Evolutionary conservation across 2,329 filamentous ascomycete genomes (phyloP), one percentile per base, ranked within the genome.

Genomic region (Lachnellula subtilissima): DNA sequence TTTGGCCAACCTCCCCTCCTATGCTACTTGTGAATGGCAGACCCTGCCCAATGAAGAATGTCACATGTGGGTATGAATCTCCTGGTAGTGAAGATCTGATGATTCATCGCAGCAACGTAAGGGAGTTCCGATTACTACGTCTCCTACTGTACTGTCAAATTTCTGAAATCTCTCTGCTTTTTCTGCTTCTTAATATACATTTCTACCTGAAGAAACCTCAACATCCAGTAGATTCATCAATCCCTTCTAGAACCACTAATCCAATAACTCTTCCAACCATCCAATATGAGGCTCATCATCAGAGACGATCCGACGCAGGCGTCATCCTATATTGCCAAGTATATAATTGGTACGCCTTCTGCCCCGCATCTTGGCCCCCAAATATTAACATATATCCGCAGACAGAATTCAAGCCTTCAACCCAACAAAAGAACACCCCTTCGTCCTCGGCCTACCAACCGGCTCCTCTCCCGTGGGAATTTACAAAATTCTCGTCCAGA

Each of bases 391-490:
- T 40, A 32, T 54, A 39, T 37, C n/a, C 25, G 23, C 61, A 86
- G 86, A 88, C 65, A 86, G 89, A 64, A 93, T 94, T 77, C 88
- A 87, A 66, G 75, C 83, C 58, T 94, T 91, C 73, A 80, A 81
- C 49, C 89, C 90, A 39, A 88, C 87, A 5, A 75, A 85, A 48
- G 75, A 83, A 61, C 84, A 84, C 63, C 89, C 89, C 1, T 94
- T 95, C 68, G 87, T 94, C 5, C 83, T 95, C 48, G 90, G 90
- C 56, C 78, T 95, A 48, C 90, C 90, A 9, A 95, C 90, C 1
- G 90, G 90, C 53, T 91, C 88, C 66, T 92, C 87, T 61, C 90
- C 90, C 2, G 81, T 91, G 59, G 79, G 83, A 51, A 85, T 94
- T 62, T 95, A 95, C 76, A 84, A 84, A 70, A 80, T 86, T 64